These are phyloP conservation scores for Platanthera zijinensis DNA, from an alignment of 106 monocot species.

Conservation along the genomic window DNA sequence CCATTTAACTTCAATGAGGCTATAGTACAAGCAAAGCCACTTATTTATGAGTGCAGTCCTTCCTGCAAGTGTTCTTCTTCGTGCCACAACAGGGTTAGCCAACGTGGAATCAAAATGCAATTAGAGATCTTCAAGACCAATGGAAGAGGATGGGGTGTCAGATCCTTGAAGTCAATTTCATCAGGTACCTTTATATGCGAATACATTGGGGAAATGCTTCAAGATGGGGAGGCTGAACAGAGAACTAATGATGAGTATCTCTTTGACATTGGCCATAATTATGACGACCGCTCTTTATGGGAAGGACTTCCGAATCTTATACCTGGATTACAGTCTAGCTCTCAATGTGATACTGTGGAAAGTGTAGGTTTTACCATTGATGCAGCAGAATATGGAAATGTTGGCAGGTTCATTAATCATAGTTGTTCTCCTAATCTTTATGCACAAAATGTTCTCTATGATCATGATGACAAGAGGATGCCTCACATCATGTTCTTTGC, in stretches of 20 bases:
- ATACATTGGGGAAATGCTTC: conserved; percentile 69
- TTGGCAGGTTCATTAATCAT: conserved; percentile 92
- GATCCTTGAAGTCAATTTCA: conserved; percentile 73
- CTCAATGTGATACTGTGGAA: conserved; percentile 17
- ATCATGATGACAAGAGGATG: conserved; percentile 78
- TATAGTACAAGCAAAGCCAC: conserved; percentile 70
- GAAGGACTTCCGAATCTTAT: conserved; percentile 48
- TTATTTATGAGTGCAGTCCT: conserved; percentile 88
- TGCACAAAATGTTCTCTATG: conserved; percentile 86
- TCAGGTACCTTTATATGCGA: conserved; percentile 94
- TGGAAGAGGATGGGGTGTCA: conserved; percentile 85
- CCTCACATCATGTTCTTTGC: conserved; percentile 95
- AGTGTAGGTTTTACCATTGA: conserved; percentile 72
- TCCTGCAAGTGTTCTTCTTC: conserved; percentile 72
- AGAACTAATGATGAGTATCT: conserved; percentile 80
- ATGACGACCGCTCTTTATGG: conserved; percentile 57
- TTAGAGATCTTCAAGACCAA: conserved; percentile 83
- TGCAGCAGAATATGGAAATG: conserved; percentile 69
- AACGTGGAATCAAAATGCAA: conserved; percentile 57
- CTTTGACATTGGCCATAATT: conserved; percentile 80
- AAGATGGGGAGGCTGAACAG: conserved; percentile 60
- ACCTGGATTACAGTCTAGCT: conserved; percentile 30
- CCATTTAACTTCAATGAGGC: conserved; percentile 86
- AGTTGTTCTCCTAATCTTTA: conserved; percentile 91
- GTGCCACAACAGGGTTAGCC: conserved; percentile 83